These are phyloP conservation scores for Leccinum boreale DNA, from an alignment of 768 basidiomycete genomes.

Conservation along the genomic window DNA sequence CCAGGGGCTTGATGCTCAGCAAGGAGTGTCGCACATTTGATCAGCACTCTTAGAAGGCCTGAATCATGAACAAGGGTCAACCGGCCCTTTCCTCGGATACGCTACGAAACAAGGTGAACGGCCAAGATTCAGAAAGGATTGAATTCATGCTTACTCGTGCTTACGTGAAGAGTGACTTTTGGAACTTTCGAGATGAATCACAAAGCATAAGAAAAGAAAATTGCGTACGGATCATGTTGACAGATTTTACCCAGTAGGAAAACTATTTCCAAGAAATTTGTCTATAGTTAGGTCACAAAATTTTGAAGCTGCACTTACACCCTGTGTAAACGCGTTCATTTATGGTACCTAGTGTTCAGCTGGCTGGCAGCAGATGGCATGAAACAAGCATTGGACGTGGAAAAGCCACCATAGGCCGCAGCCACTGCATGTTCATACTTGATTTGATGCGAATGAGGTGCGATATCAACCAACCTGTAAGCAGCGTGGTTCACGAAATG, in stretches of 20 bases:
- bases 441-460: background rate
- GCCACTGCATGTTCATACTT: background rate
- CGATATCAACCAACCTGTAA: background rate
- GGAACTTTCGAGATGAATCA: background rate
- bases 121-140: background rate
- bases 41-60: background rate
- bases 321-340: conserved; percentile 1
- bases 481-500: background rate
- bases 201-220: background rate
- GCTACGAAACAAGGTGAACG: background rate
- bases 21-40: background rate
- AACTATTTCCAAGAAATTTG: too few species aligned
- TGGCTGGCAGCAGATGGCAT: background rate
- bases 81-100: background rate
- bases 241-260: background rate
- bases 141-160: background rate
- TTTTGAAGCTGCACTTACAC: background rate
- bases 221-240: background rate
- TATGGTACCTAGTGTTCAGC: background rate
- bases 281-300: background rate
- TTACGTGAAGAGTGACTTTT: conserved; percentile 3
- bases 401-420: background rate
- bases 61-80: background rate
- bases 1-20: background rate
- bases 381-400: background rate